Conservation (phyloP, 2,329 filamentous ascomycete species). For the Westerdykella ornata region DNA sequence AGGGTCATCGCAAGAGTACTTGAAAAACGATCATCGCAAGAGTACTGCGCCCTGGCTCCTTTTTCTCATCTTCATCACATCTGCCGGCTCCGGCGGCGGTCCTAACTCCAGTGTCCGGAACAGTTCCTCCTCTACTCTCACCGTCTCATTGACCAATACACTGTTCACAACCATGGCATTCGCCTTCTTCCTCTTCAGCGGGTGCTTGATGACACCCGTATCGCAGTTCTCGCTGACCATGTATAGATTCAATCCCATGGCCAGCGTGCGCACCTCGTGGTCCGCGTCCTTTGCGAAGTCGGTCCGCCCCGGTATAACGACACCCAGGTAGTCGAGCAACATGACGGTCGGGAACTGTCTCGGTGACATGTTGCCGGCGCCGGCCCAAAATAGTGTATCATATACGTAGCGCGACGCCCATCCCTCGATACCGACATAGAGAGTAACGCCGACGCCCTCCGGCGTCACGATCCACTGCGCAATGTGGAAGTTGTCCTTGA, state of each 20-base stretch:
- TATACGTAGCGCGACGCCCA: background rate
- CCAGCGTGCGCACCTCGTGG: background rate
- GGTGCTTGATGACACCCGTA: background rate
- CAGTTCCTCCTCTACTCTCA: background rate
- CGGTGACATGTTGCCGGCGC: background rate
- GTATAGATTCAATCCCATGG: background rate
- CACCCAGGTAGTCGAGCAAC: background rate
- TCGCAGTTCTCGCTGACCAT: background rate
- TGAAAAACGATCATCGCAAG: background rate
- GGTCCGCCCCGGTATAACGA: background rate
- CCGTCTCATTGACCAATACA: background rate
- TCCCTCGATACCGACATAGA: background rate
- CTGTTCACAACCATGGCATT: background rate
- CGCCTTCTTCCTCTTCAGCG: background rate
- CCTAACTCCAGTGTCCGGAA: background rate
- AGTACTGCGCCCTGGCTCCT: background rate
- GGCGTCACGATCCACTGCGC: background rate
- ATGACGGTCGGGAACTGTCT: background rate
- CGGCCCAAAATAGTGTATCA: background rate
- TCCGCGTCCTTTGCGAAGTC: background rate
- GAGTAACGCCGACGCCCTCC: background rate
- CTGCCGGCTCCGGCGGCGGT: background rate
- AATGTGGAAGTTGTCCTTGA: background rate
- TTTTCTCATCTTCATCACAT: background rate
- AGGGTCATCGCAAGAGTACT: too few relatives aligned